Conservation (phyloP, 176 grass and related monocot genomes). For the maize (Zea mays) region DNA sequence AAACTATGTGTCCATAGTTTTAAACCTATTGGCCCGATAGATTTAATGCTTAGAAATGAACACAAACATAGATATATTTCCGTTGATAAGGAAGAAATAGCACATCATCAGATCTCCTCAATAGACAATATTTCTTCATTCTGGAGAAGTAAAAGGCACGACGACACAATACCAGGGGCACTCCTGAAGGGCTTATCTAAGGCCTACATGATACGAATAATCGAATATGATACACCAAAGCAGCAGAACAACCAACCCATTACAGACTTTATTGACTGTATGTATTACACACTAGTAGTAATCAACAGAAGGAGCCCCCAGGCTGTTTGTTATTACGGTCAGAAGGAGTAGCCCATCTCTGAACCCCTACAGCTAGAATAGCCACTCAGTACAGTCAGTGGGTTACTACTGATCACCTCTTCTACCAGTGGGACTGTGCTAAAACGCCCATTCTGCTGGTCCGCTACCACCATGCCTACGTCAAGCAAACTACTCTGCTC, state of each 20-base stretch:
- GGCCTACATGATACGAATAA: neutral
- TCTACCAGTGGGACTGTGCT: conserved; percentile 62
- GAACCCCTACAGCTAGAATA: conserved; percentile 84
- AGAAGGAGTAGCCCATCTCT: conserved; percentile 85
- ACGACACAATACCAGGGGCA: conserved; percentile 41
- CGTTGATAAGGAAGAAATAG: conserved; percentile 15
- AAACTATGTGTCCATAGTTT: neutral
- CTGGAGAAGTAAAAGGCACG: conserved; percentile 18
- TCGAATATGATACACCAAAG: conserved; percentile 17
- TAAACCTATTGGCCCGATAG: neutral
- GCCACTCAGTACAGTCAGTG: conserved; percentile 81
- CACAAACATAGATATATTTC: conserved; percentile 23
- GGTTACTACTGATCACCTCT: conserved; percentile 72
- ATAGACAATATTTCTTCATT: conserved; percentile 46
- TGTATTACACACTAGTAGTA: conserved; percentile 10
- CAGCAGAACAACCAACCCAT: conserved; percentile 41
- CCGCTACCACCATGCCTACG: conserved; percentile 48
- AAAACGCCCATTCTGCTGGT: conserved; percentile 92
- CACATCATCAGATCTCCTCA: conserved; percentile 32
- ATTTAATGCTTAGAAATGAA: neutral
- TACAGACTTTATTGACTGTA: conserved; percentile 34
- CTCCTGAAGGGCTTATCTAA: conserved; percentile 35
- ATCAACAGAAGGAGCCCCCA: conserved; percentile 32
- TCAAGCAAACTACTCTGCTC: conserved; percentile 71
- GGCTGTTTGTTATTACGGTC: conserved; percentile 55